Evolutionary conservation across 345 rosid species (phyloP).

Genomic region (Citrus australasica): DNA sequence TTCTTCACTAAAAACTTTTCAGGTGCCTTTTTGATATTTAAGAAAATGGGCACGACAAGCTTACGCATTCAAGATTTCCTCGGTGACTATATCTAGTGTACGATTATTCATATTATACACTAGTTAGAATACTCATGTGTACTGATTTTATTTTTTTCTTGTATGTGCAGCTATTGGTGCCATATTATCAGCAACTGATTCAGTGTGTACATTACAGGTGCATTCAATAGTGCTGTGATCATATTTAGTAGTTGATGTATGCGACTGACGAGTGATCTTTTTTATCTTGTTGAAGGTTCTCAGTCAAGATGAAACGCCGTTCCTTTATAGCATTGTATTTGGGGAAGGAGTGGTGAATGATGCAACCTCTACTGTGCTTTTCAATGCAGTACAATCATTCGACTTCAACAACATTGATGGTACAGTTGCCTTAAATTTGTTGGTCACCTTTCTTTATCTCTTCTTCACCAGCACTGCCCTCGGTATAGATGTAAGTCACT

Average conservation of each 20-base stretch:
- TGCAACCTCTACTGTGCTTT: constrained; percentile 76
- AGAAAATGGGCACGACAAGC: constrained; percentile 40
- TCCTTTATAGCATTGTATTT: constrained; percentile 68
- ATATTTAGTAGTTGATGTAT: not conserved
- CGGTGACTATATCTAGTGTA: constrained; percentile 28
- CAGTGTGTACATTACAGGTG: constrained; percentile 82
- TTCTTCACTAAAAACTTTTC: constrained; percentile 5
- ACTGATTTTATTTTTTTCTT: constrained; percentile 11
- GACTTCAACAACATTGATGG: constrained; percentile 35
- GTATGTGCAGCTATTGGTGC: constrained; percentile 59
- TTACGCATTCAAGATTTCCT: constrained; percentile 40
- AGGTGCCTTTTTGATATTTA: constrained; percentile 46
- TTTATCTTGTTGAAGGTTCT: constrained; percentile 44
- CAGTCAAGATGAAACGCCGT: constrained; percentile 76
- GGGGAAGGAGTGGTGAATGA: constrained; percentile 87
- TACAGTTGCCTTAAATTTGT: constrained; percentile 32
- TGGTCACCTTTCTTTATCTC: constrained; percentile 57
- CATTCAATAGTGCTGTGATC: not conserved
- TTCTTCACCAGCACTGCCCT: constrained; percentile 58
- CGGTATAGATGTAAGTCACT: constrained; percentile 52
- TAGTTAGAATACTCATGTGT: not conserved
- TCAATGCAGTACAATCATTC: constrained; percentile 56
- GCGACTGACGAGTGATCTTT: not conserved
- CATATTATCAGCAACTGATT: constrained; percentile 72
- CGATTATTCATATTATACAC: not conserved